Evolutionary conservation across 768 basidiomycete species (phyloP).

Genomic region (Lactifluus echinatus): DNA sequence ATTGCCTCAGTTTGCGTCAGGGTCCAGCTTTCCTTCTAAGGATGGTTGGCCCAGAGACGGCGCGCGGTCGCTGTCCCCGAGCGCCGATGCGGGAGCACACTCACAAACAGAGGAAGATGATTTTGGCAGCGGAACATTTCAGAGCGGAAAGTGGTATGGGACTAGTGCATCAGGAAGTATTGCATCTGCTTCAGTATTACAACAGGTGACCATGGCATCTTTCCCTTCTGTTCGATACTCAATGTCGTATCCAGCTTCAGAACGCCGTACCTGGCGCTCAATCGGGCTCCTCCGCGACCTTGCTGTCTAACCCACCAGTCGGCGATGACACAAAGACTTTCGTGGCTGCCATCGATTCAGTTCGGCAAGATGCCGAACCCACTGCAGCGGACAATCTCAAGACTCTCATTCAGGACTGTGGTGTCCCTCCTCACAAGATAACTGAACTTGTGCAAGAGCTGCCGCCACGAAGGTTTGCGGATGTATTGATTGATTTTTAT

Average conservation of each 20-base stretch:
- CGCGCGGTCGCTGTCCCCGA: constrained; percentile 41
- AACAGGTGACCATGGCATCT: constrained; percentile 45
- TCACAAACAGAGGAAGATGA: constrained; percentile 76
- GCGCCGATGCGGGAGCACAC: constrained; percentile 54
- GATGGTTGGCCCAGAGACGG: constrained; percentile 23
- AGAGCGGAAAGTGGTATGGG: constrained; percentile 82
- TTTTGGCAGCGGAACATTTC: constrained; percentile 65
- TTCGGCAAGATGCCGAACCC: constrained; percentile 35
- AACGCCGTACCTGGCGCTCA: constrained; percentile 38
- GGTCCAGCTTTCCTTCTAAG: constrained; percentile 30
- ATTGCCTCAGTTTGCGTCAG: constrained; percentile 60
- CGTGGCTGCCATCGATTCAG: constrained; percentile 33
- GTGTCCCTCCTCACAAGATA: constrained; percentile 84
- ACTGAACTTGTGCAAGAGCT: constrained; percentile 84
- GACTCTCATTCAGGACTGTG: constrained; percentile 84
- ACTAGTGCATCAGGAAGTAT: constrained; percentile 78
- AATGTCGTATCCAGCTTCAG: constrained; percentile 35
- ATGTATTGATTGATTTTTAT: constrained; percentile 77
- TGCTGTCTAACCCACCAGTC: constrained; percentile 6
- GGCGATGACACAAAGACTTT: constrained; percentile 24
- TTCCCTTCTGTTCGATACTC: neutral
- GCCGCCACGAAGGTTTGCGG: constrained; percentile 66
- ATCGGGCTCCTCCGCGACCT: constrained; percentile 11
- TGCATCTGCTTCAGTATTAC: constrained; percentile 68
- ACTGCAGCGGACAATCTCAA: constrained; percentile 76